A percentile compares a stretch with the other conserved stretches of the same genome.
phyloP scores from a whole-genome alignment of 2,329 filamentous ascomycete species.

The Magnaporthales sp. region DNA sequence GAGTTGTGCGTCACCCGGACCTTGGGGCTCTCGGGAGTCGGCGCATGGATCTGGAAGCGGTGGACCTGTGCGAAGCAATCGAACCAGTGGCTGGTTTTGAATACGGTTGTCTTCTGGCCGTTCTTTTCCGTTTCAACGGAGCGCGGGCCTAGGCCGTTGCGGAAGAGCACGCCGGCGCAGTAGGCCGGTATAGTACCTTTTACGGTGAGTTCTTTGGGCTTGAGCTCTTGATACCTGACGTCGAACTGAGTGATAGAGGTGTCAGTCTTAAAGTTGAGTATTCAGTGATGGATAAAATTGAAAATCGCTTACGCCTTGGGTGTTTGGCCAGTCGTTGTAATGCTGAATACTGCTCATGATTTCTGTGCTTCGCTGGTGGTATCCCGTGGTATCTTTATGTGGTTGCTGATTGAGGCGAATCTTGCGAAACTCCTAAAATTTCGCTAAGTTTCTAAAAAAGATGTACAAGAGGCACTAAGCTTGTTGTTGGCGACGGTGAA shows the following conservation, averaged over 20 bases:
- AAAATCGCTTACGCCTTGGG: conserved; percentile 5
- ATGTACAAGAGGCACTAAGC: neutral
- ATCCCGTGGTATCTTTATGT: neutral
- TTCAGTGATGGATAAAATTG: neutral
- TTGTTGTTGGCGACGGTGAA: neutral
- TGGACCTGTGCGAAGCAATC: conserved; percentile 8
- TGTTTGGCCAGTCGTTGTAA: conserved; percentile 8
- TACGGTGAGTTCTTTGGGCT: conserved; percentile 6
- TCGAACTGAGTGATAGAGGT: conserved; percentile 5
- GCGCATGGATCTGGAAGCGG: conserved; percentile 8
- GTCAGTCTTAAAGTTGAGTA: neutral
- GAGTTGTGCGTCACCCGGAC: conserved; percentile 9
- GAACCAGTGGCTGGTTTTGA: conserved; percentile 8
- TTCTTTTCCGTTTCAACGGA: conserved; percentile 3
- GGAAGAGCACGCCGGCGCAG: conserved; percentile 7
- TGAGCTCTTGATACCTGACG: conserved; percentile 7
- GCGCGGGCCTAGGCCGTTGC: conserved; percentile 7
- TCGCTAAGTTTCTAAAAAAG: neutral
- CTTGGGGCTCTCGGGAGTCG: neutral
- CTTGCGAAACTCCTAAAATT: neutral
- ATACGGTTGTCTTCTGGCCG: neutral
- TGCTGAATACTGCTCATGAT: neutral
- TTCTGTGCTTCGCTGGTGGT: neutral
- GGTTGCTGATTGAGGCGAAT: neutral
- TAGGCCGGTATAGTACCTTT: conserved; percentile 6